These are phyloP conservation scores for Edaphochlamys debaryana DNA, from an alignment of 139 green algal genomes.

Conservation along the genomic window DNA sequence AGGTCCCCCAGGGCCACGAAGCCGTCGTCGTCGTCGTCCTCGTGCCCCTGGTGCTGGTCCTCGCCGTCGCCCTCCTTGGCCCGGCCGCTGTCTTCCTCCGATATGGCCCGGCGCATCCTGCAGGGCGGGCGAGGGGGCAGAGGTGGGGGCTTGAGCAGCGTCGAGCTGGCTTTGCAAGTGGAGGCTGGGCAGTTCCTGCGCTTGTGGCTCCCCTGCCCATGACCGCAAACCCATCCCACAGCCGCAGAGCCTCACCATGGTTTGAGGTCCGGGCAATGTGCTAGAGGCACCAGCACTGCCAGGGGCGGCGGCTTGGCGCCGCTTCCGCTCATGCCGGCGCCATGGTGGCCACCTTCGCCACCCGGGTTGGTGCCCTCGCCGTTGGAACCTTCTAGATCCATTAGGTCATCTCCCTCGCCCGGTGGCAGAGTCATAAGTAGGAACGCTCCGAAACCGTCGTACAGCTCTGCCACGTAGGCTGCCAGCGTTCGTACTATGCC, in stretches of 20 bases:
- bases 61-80: not conserved
- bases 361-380: not conserved
- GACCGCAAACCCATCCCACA: too few relatives aligned
- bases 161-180: too few relatives aligned
- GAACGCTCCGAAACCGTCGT: conserved; percentile 20
- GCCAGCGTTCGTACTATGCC: conserved; percentile 27
- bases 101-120: too few relatives aligned
- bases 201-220: too few relatives aligned
- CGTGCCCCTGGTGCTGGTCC: not conserved
- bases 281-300: conserved; percentile 29
- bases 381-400: not conserved
- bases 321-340: not conserved
- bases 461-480: conserved; percentile 3
- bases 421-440: conserved; percentile 16
- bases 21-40: not conserved
- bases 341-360: not conserved
- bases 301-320: not conserved
- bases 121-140: too few relatives aligned
- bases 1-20: not conserved
- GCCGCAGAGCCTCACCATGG: not conserved
- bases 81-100: too few relatives aligned
- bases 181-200: too few relatives aligned
- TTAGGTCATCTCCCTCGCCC: not conserved
- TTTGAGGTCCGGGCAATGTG: not conserved
- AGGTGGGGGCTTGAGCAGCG: too few relatives aligned